Evolutionary conservation across 495 filamentous ascomycete species (phyloP).

Genomic region (Aspergillus incahuasiensis): DNA sequence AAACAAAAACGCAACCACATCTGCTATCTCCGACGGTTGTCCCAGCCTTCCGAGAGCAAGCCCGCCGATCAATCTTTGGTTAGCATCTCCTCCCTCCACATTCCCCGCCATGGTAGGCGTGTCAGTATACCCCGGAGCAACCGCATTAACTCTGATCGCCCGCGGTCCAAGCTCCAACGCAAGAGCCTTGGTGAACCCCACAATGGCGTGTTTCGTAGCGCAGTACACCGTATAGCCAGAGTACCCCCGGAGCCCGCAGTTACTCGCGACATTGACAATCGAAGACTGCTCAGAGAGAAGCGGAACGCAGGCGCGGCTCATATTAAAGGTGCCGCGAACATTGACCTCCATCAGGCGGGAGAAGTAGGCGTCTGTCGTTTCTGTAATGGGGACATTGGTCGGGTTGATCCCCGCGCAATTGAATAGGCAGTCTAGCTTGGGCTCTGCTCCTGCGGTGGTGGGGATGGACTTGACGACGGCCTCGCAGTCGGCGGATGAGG

Average conservation of each 20-base stretch:
- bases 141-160: conserved; percentile 50
- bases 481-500: conserved; percentile 18
- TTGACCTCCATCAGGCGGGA: conserved; percentile 13
- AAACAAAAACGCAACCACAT: conserved; percentile 50
- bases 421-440: conserved; percentile 40
- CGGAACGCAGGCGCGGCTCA: conserved; percentile 10
- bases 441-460: conserved; percentile 8
- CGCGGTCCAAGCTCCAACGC: conserved; percentile 50
- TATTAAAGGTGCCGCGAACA: conserved; percentile 13
- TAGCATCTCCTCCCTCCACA: conserved; percentile 32
- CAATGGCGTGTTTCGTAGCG: conserved; percentile 49
- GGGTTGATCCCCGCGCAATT: conserved; percentile 53
- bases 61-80: conserved; percentile 25
- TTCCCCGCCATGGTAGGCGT: conserved; percentile 37
- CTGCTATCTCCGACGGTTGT: conserved; percentile 31
- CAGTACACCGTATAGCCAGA: conserved; percentile 45
- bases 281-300: conserved; percentile 8
- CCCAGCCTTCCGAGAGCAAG: conserved; percentile 48
- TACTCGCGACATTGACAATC: conserved; percentile 45
- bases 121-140: conserved; percentile 48
- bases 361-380: conserved; percentile 17
- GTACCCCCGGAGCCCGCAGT: conserved; percentile 33
- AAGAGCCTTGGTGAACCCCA: conserved; percentile 53
- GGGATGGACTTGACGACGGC: conserved; percentile 18
- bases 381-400: conserved; percentile 37